These are phyloP conservation scores for Suillus decipiens DNA, from an alignment of 768 basidiomycete species.

Conservation along the genomic window DNA sequence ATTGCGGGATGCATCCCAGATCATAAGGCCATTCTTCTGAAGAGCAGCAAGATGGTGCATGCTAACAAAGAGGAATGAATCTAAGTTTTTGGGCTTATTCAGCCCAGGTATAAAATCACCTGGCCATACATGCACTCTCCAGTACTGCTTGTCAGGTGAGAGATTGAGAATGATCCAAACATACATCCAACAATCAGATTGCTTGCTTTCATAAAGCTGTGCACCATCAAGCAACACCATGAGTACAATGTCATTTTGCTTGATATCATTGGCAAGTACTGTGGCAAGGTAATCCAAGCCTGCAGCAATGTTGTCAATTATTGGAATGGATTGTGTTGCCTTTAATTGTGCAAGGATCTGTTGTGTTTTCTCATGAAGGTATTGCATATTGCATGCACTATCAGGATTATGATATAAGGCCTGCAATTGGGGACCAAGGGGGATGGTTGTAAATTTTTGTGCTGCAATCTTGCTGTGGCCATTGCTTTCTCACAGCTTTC, in stretches of 20 bases:
- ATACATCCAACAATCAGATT: constrained; percentile 44
- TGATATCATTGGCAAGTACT: constrained; percentile 18
- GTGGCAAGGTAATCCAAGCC: constrained; percentile 32
- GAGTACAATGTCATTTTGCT: constrained; percentile 35
- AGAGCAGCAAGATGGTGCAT: constrained; percentile 36
- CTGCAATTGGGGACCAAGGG: constrained; percentile 44
- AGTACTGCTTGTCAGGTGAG: constrained; percentile 31
- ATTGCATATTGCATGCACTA: constrained; percentile 27
- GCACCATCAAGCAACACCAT: constrained; percentile 42
- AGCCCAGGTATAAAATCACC: constrained; percentile 36
- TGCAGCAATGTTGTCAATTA: constrained; percentile 32
- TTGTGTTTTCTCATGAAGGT: constrained; percentile 20
- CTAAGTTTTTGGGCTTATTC: constrained; percentile 31
- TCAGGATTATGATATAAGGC: constrained; percentile 30
- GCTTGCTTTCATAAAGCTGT: constrained; percentile 43
- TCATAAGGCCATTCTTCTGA: constrained; percentile 30
- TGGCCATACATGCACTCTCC: constrained; percentile 31
- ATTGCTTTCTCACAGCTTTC: not conserved
- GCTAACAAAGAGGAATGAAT: constrained; percentile 36
- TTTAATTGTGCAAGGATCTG: constrained; percentile 24
- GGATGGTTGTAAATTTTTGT: constrained; percentile 33
- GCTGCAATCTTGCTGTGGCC: constrained; percentile 11
- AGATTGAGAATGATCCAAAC: constrained; percentile 34
- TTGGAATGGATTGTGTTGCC: constrained; percentile 13
- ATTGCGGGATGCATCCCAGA: constrained; percentile 32